These are phyloP conservation scores for Cladosporium sp. DNA, from an alignment of 2,329 filamentous ascomycete genomes.

Conservation along the genomic window DNA sequence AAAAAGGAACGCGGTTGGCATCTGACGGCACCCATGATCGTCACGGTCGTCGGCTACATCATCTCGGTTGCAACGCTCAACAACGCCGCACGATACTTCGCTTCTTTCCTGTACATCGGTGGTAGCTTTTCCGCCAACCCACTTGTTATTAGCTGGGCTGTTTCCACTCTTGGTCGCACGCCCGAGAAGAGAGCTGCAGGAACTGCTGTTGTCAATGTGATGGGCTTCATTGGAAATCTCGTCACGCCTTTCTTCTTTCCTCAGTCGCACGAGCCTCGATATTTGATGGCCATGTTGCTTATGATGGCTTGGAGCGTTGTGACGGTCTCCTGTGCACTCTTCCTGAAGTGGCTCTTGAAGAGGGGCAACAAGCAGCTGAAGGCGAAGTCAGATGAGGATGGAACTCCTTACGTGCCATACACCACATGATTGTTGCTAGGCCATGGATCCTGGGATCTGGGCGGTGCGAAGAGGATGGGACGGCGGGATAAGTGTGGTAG, in stretches of 20 bases:
- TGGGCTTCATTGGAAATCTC: slow-evolving; percentile 39
- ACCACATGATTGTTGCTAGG: too few species aligned
- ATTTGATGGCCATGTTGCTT: slow-evolving; percentile 9
- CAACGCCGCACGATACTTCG: slow-evolving; percentile 21
- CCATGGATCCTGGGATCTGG: too few species aligned
- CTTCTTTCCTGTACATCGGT: slow-evolving; percentile 31
- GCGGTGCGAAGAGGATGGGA: too few species aligned
- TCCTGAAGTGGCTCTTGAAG: slow-evolving; percentile 6
- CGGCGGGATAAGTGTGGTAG: too few species aligned
- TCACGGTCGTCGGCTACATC: slow-evolving; percentile 2
- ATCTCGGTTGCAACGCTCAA: slow-evolving; percentile 1
- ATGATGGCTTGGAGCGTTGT: slow-evolving; percentile 10
- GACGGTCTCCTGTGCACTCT: slow-evolving; percentile 1
- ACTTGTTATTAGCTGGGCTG: slow-evolving; percentile 33
- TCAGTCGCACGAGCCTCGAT: slow-evolving; percentile 1
- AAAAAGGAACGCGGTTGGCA: slow-evolving; percentile 38
- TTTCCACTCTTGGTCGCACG: slow-evolving; percentile 31
- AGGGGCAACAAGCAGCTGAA: slow-evolving; percentile 6
- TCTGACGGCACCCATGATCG: background rate
- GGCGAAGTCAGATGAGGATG: background rate
- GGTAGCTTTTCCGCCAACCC: slow-evolving; percentile 34
- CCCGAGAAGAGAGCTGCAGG: slow-evolving; percentile 44
- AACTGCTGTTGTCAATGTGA: slow-evolving; percentile 47
- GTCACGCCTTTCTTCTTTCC: slow-evolving; percentile 39
- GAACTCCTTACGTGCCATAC: background rate